Evolutionary conservation across 371 early-diverging fungal genomes (phyloP).

Genomic region (Mucor ambiguus): DNA sequence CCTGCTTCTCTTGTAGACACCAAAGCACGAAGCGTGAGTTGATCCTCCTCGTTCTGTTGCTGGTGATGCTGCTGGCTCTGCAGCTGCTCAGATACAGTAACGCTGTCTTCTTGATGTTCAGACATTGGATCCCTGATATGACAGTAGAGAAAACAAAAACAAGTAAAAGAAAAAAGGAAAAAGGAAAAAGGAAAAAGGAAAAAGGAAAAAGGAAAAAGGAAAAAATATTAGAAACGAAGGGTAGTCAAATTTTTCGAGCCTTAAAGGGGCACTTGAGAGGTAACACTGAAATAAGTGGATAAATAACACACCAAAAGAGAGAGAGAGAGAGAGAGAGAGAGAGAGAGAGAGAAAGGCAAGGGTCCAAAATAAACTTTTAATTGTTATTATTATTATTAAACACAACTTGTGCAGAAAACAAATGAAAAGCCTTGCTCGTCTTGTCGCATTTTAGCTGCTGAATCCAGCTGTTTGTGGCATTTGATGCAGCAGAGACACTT

Average conservation of each 20-base stretch:
- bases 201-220: not conserved
- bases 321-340: not conserved
- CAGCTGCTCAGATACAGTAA: not conserved
- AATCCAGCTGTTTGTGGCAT: conserved; percentile 61
- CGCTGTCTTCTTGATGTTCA: conserved; percentile 10
- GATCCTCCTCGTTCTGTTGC: conserved; percentile 13
- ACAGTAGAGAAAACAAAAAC: not conserved
- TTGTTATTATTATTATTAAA: not conserved
- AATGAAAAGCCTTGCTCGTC: conserved; percentile 38
- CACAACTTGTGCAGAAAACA: conserved; percentile 55
- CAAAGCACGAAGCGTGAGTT: conserved; percentile 80
- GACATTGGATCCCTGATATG: conserved; percentile 3
- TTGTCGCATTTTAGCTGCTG: conserved; percentile 52
- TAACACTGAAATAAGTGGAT: not conserved
- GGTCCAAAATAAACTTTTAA: not conserved
- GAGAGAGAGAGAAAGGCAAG: conserved; percentile 28
- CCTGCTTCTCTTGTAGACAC: conserved; percentile 94
- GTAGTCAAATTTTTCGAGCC: not conserved
- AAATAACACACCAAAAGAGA: not conserved
- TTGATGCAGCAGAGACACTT: conserved; percentile 57
- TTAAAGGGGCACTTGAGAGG: not conserved
- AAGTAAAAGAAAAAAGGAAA: too few species aligned
- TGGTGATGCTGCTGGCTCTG: not conserved
- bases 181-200: not conserved
- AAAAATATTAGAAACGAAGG: not conserved